Percentiles rank a stretch among this genome's conserved stretches.
phyloP scores from a whole-genome alignment of 176 grass and related monocot species.

The Triticum turgidum region DNA sequence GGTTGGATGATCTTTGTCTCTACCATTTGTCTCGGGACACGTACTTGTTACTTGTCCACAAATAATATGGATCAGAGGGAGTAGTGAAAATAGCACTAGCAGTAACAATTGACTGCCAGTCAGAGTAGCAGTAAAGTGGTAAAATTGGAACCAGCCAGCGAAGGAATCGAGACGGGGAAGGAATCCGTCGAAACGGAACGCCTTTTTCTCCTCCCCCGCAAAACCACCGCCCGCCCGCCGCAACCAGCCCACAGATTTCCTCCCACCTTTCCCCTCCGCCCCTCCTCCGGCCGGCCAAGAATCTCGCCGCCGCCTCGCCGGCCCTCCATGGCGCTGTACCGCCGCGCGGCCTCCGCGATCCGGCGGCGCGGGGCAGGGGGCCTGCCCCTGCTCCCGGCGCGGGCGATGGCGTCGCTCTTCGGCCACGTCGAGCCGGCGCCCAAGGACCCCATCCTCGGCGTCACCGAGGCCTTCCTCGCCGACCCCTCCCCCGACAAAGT shows the following conservation, averaged over 20 bases:
- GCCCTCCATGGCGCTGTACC: slow-evolving; percentile 44
- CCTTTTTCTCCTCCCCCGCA: background rate
- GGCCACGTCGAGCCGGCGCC: slow-evolving; percentile 67
- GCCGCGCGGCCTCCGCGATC: slow-evolving; percentile 24
- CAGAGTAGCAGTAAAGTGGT: too few relatives aligned
- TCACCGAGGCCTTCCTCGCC: slow-evolving; percentile 96
- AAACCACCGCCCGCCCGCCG: background rate
- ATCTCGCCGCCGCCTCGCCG: background rate
- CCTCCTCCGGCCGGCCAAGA: background rate
- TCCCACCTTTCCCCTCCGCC: background rate
- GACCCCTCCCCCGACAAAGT: slow-evolving; percentile 79
- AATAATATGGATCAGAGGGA: too few relatives aligned
- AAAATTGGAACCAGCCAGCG: too few relatives aligned
- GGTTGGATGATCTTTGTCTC: too few relatives aligned
- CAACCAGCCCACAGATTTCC: background rate
- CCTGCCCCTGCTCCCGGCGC: slow-evolving; percentile 2
- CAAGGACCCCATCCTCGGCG: slow-evolving; percentile 96
- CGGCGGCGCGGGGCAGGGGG: slow-evolving; percentile 11
- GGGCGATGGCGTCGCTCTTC: slow-evolving; percentile 33
- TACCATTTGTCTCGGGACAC: too few relatives aligned
- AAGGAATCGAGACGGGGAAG: background rate
- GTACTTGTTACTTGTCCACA: too few relatives aligned
- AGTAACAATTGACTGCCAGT: too few relatives aligned
- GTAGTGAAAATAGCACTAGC: too few relatives aligned
- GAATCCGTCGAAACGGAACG: background rate